Base-by-base conservation (phyloP, 164 flowering plant genomes). In the Vitis labrusca region DNA sequence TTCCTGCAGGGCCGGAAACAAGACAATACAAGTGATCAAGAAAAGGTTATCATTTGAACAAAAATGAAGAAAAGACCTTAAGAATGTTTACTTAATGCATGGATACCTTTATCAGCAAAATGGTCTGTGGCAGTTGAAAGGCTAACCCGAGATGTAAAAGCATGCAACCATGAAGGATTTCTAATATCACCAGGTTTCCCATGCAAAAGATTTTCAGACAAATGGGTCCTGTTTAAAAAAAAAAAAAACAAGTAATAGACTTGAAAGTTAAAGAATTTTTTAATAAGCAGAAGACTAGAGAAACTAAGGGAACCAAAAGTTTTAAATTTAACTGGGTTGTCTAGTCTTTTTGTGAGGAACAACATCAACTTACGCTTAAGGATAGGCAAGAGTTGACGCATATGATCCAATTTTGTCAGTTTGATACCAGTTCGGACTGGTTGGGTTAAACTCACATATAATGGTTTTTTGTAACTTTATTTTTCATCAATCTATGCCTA, bases 111-210 rank as follows among this genome's bases (percentile, higher is more conserved):
- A 63, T 62, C 50, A 4, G 59, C 29, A 53, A 48, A 63, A 65
- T 64, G 64, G 60, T 74, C 65, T 56, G 70, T 51, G 65, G 69
- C 72, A 71, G 81, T 66, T 54, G 85, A 79, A 61, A 79, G 11
- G 47, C 76, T 78, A 72, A 82, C 77, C 16, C 48, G 73, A 49
- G 77, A 71, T 48, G 71, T 23, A 49, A 61, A 61, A 66, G 66
- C 61, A 58, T 67, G 63, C 19, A 65, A 65, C 65, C 65, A 52
- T 14, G 66, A 52, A 56, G 76, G 65, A 77, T 71, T 61, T 12
- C 50, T 65, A 50, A 61, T 30, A 58, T 69, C 65, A 64, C 48
- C 54, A 32, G 57, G 68, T 68, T 70, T 74, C 52, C 67, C 77
- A 30, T 29, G 29, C 9, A 65, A 27, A 0, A 77, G 54, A 54